Evolutionary conservation across 1,284 basidiomycete species (phyloP), one percentile per base, ranked within the genome.

Genomic region (Afroboletus lepidellus): DNA sequence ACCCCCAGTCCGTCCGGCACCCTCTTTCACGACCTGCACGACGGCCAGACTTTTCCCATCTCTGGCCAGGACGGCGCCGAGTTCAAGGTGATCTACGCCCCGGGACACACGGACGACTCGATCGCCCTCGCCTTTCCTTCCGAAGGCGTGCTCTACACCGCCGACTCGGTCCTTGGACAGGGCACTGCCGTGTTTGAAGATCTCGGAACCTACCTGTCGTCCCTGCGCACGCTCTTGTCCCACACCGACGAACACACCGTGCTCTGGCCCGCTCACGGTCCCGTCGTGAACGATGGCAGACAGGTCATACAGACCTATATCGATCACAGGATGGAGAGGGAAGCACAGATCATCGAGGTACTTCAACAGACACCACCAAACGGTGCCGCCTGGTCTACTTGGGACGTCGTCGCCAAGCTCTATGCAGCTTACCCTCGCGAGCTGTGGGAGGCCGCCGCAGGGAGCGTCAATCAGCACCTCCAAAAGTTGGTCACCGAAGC

Each of bases 111-210:
- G 0, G 65, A 76, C 33, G 95, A 98, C 69, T 95, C 92, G 7
- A 81, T 96, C 60, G 87, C 79, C 47, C 72, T 94, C 41, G 75
- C 84, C 56, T 72, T 91, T 46, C 76, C 79, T 38, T 70, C 78
- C 55, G 81, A 90, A 68, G 65, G 76, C 37, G 85, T 81, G 1
- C 76, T 95, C 23, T 90, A 96, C 72, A 95, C 93, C 0, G 92
- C 90, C 1, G 96, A 98, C 71, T 92, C 88, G 7, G 85, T 98
- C 6, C 81, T 98, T 21, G 95, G 96, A 0, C 84, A 94, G 58
- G 94, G 94, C 2, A 94, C 94, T 0, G 83, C 92, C 2, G 85
- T 96, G 3, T 98, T 98, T 64, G 90, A 92, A 60, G 90, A 97
- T 64, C 81, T 98, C 8, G 75, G 77, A 0, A 65, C 78, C 1